Evolutionary conservation across 2,329 filamentous ascomycete species (phyloP), one percentile per base, ranked within the genome.

Genomic region (Penicillium sp.): DNA sequence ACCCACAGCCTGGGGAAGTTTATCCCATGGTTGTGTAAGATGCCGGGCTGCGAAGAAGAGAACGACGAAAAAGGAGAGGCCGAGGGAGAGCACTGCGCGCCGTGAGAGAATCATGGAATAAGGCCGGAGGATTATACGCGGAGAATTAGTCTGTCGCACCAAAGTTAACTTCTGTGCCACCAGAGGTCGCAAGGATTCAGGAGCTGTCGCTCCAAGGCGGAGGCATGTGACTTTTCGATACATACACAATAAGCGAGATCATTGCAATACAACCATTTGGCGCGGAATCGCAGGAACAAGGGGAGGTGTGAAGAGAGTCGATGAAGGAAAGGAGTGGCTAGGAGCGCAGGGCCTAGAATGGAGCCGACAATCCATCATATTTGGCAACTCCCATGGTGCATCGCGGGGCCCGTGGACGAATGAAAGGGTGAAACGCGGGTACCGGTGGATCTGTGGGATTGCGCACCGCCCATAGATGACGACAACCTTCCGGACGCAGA

Each of bases 1-100:
- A n/a, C 74, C 74, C 31, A 77, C 62, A 26, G 65, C 65, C 62
- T 76, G 74, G 16, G 74, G 70, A 21, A 71, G 60, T 9, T 65
- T 61, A 57, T 62, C 64, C 74, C 74, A 76, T 72, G 67, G 63
- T 55, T 62, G 62, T n/a, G 70, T 70, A 49, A 71, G 65, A 26
- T 57, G 62, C 27, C 63, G 68, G 57, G 70, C 59, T 45, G 68
- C 66, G 56, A 71, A 61, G 48, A 72, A 52, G 55, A 72, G 60
- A 49, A 69, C 59, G 44, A 68, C 26, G 60, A 71, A 69, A 59
- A 70, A 69, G 62, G 64, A 68, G 60, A 72, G 56, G 65, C 71
- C 70, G 53, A 74, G 59, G 45, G 70, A 64, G 58, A 71, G 65
- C 35, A 71, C 61, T 46, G 64, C 54, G 49, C 71, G 71, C 45